A percentile compares a stretch with the other conserved stretches of the same genome.
phyloP scores from a whole-genome alignment of 177 flowering plant genomes.

The Vitis hybrid region DNA sequence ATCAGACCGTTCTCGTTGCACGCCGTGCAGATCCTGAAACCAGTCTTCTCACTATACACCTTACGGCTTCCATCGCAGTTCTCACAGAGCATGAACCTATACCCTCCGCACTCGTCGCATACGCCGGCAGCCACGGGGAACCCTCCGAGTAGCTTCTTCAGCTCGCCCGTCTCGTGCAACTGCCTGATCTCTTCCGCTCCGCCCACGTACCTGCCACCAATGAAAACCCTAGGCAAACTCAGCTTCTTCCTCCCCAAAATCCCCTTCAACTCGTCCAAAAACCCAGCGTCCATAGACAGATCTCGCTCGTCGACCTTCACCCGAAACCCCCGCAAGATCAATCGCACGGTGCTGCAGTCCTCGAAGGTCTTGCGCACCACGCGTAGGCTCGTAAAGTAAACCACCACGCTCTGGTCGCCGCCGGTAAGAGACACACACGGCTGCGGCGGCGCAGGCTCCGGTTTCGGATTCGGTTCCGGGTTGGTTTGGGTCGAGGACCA shows the following conservation, averaged over 20 bases:
- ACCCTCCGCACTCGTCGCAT: slow-evolving; percentile 69
- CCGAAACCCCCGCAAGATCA: slow-evolving; percentile 61
- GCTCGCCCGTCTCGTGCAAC: slow-evolving; percentile 71
- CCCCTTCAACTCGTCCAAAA: slow-evolving; percentile 56
- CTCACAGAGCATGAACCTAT: slow-evolving; percentile 58
- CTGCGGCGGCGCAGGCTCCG: neutral
- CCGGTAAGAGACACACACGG: slow-evolving; percentile 19
- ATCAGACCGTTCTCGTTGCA: slow-evolving; percentile 79
- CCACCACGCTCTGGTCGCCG: slow-evolving; percentile 37
- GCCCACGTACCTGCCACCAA: slow-evolving; percentile 68
- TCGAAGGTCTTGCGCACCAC: slow-evolving; percentile 80
- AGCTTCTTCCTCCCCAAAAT: slow-evolving; percentile 29
- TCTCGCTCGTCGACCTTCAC: slow-evolving; percentile 82
- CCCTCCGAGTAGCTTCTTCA: slow-evolving; percentile 50
- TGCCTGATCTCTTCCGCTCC: slow-evolving; percentile 76
- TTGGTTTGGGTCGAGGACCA: slow-evolving; percentile 15
- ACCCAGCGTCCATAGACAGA: slow-evolving; percentile 64
- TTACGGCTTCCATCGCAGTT: slow-evolving; percentile 76
- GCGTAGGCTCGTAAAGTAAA: slow-evolving; percentile 83
- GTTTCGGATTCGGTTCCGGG: neutral
- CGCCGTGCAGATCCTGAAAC: slow-evolving; percentile 45
- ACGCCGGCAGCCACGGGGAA: slow-evolving; percentile 31
- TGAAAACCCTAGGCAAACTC: slow-evolving; percentile 61
- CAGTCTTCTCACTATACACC: slow-evolving; percentile 45
- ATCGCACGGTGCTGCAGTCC: slow-evolving; percentile 68